A percentile compares a stretch with the other conserved stretches of the same genome.
Evolutionary conservation across 768 basidiomycete species (phyloP).

Genomic region (Phylloporus sp.): DNA sequence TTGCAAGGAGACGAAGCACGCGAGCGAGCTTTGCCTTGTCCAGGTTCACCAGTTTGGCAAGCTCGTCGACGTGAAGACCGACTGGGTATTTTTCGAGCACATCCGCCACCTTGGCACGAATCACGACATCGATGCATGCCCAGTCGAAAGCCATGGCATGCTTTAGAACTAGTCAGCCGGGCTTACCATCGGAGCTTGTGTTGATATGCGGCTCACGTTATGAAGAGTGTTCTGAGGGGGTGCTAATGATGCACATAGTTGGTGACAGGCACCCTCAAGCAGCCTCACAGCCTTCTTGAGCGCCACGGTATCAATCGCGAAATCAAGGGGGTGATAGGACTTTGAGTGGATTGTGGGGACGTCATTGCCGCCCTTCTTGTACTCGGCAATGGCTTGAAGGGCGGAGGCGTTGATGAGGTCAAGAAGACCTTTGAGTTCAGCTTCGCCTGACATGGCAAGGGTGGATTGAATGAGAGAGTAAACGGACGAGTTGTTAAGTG

Average conservation of each 20-base stretch:
- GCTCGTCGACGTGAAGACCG: conserved; percentile 20
- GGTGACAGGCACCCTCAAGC: not conserved
- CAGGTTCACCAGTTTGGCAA: conserved; percentile 13
- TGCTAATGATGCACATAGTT: conserved; percentile 25
- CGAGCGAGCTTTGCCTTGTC: conserved; percentile 29
- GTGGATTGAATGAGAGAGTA: no score
- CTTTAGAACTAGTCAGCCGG: conserved; percentile 3
- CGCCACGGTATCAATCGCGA: conserved; percentile 14
- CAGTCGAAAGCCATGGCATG: conserved; percentile 23
- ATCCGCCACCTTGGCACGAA: conserved; percentile 28
- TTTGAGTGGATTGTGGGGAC: conserved; percentile 25
- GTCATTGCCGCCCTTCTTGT: conserved; percentile 19
- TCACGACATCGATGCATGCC: conserved; percentile 24
- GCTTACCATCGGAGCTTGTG: not conserved
- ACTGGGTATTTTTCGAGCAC: conserved; percentile 20
- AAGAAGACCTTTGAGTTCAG: not conserved
- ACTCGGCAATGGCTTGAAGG: conserved; percentile 10
- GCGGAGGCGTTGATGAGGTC: not conserved
- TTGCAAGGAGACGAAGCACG: conserved; percentile 28
- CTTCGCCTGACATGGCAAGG: not conserved
- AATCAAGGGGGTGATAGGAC: conserved; percentile 21
- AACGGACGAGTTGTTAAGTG: not conserved
- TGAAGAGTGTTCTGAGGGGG: conserved; percentile 28
- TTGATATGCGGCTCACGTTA: conserved; percentile 13
- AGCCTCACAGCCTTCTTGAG: conserved; percentile 19